Conservation (phyloP, 2,329 filamentous ascomycete species). For the Neofusicoccum sp. region DNA sequence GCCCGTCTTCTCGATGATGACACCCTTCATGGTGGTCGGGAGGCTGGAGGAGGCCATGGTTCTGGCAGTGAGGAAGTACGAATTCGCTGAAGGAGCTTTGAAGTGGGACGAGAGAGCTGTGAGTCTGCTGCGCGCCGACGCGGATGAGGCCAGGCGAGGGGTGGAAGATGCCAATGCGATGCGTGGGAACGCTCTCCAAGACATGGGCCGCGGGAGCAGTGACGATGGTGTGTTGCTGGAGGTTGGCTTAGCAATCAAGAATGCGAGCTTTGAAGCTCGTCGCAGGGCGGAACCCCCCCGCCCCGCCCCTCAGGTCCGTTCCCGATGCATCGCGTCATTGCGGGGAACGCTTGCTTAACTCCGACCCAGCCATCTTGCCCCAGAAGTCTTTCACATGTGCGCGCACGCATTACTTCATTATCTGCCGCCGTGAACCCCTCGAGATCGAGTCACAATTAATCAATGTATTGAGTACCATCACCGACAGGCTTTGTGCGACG, state of each 20-base stretch:
- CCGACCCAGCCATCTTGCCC: too few relatives aligned
- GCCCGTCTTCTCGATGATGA: slow-evolving; percentile 70
- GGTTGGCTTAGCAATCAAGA: neutral
- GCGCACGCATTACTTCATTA: too few relatives aligned
- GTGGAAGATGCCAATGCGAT: slow-evolving; percentile 1
- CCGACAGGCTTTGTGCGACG: neutral
- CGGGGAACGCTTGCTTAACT: slow-evolving; percentile 2
- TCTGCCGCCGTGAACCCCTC: too few relatives aligned
- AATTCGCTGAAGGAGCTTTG: neutral
- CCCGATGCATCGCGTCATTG: slow-evolving; percentile 9
- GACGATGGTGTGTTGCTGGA: neutral
- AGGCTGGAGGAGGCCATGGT: slow-evolving; percentile 49
- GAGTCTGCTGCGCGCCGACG: neutral
- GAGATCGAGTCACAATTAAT: neutral
- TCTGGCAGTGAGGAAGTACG: neutral
- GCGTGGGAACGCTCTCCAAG: neutral
- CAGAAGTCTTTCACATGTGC: too few relatives aligned
- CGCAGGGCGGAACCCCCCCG: slow-evolving; percentile 14
- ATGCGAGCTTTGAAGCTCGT: neutral
- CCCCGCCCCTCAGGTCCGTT: too few relatives aligned
- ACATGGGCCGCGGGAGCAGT: neutral
- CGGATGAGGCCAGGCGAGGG: neutral
- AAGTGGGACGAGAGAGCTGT: slow-evolving; percentile 4
- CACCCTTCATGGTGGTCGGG: slow-evolving; percentile 69
- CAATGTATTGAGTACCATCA: too few relatives aligned